These are phyloP conservation scores for Penicillium occitanis DNA, from an alignment of 2,329 filamentous ascomycete genomes.

Conservation along the genomic window DNA sequence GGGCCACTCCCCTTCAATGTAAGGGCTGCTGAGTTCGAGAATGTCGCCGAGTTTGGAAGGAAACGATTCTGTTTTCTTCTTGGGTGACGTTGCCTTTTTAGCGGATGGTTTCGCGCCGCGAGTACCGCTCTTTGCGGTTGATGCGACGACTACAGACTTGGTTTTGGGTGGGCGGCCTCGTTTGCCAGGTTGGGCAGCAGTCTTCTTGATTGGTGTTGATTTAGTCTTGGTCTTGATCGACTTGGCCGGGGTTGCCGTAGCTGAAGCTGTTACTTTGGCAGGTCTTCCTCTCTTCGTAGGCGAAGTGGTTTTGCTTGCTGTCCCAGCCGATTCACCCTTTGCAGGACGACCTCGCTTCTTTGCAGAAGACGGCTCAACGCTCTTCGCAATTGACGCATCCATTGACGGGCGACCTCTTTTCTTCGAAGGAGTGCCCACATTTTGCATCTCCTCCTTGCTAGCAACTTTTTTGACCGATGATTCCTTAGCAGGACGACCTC, in stretches of 20 bases:
- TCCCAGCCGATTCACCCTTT: neutral
- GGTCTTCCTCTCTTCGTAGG: neutral
- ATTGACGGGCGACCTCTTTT: neutral
- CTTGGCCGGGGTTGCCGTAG: neutral
- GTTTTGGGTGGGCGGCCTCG: neutral
- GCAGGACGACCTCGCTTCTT: slow-evolving; percentile 1
- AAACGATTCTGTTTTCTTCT: neutral
- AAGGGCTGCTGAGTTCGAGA: neutral
- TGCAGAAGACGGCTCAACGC: neutral
- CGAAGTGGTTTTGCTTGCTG: neutral
- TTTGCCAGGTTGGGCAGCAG: neutral
- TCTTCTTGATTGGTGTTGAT: neutral
- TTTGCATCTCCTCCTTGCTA: neutral
- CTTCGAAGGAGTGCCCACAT: neutral
- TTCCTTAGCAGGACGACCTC: neutral
- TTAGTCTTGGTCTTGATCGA: neutral
- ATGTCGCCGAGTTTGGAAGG: neutral
- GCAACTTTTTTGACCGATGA: neutral
- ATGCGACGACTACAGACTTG: neutral
- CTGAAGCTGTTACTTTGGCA: neutral
- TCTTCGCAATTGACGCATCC: neutral
- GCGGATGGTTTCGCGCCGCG: neutral
- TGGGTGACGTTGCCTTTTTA: neutral
- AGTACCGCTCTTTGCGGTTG: slow-evolving; percentile 3
- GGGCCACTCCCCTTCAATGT: neutral